A percentile compares a stretch with the other conserved stretches of the same genome.
Conservation (phyloP, 2,329 filamentous ascomycete species). For the Neofusicoccum umdonicola region DNA sequence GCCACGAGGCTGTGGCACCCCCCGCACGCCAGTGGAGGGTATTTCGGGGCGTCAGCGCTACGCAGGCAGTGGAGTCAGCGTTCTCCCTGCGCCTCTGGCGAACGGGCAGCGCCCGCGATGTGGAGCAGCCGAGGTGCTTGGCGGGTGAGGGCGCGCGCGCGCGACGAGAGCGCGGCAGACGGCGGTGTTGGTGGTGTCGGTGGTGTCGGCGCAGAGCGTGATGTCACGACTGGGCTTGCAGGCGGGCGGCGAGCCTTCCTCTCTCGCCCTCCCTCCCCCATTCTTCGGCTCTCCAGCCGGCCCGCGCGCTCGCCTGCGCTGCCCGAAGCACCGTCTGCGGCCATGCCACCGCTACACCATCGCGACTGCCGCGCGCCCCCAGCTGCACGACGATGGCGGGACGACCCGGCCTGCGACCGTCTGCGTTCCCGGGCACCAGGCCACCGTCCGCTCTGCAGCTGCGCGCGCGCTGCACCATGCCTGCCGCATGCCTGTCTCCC, state of each 20-base stretch:
- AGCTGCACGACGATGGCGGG: not conserved
- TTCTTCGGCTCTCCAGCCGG: conserved; percentile 11
- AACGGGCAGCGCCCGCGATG: not conserved
- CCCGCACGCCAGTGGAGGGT: conserved; percentile 1
- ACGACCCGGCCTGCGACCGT: conserved; percentile 2
- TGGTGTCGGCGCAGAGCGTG: not conserved
- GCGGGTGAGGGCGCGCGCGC: not conserved
- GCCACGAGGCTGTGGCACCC: conserved; percentile 5
- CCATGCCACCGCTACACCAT: too few relatives aligned
- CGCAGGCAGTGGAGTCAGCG: not conserved
- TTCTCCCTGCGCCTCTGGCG: not conserved
- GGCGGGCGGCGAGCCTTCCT: too few relatives aligned
- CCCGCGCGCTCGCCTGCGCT: not conserved
- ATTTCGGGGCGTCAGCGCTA: conserved; percentile 12
- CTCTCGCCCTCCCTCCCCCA: not conserved
- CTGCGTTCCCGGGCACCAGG: not conserved
- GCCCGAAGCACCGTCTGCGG: too few relatives aligned
- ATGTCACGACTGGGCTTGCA: not conserved
- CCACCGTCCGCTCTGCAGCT: not conserved
- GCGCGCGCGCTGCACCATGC: too few relatives aligned
- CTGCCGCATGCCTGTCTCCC: not conserved
- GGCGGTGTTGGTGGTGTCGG: not conserved
- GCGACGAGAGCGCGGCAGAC: too few relatives aligned
- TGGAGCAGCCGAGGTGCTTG: not conserved
- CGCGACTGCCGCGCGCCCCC: not conserved